These are phyloP conservation scores for Pseudisothecium myosuroides DNA, from an alignment of 225 moss, liverwort and hornwort genomes.

Conservation along the genomic window DNA sequence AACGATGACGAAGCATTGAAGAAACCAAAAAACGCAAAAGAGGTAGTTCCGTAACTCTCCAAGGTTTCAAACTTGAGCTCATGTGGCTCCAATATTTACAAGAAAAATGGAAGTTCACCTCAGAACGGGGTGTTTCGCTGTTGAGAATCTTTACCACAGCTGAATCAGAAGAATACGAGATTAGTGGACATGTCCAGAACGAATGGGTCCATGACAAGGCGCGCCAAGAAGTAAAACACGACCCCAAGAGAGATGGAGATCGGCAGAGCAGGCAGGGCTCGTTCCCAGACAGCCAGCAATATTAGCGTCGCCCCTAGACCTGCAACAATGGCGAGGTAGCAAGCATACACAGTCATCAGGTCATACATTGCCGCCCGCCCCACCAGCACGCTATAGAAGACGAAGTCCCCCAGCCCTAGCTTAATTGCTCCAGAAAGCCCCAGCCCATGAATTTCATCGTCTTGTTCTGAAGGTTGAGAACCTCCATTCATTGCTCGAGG, in stretches of 20 bases:
- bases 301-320: constrained; percentile 79
- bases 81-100: constrained; percentile 9
- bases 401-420: constrained; percentile 90
- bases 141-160: neutral
- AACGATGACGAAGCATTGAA: neutral
- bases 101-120: neutral
- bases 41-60: neutral
- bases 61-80: neutral
- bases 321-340: constrained; percentile 88
- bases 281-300: constrained; percentile 74
- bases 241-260: constrained; percentile 91
- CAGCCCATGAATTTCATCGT: constrained; percentile 50
- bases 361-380: constrained; percentile 99
- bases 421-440: constrained; percentile 84
- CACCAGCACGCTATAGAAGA: constrained; percentile 95
- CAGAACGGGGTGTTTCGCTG: neutral
- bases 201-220: constrained; percentile 83
- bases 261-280: constrained; percentile 93
- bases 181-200: constrained; percentile 65
- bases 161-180: constrained; percentile 59
- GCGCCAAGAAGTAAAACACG: constrained; percentile 79
- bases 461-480: constrained; percentile 22
- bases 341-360: constrained; percentile 98
- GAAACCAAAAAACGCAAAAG: neutral
- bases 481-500: constrained; percentile 14